phyloP scores from a whole-genome alignment of 768 basidiomycete species.

The Mycena venus region DNA sequence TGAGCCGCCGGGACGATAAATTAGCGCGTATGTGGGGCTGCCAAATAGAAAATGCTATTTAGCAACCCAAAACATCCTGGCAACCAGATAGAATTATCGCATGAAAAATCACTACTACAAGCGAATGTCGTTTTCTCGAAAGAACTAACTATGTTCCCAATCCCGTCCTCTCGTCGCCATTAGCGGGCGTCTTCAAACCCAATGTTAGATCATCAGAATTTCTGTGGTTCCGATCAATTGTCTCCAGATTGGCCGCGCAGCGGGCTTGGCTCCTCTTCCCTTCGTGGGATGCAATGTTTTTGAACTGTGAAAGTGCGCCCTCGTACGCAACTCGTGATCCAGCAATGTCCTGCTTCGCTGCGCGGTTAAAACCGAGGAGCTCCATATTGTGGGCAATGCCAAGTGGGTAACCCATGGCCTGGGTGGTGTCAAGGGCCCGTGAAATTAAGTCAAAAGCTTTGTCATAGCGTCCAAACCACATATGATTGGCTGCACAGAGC shows the following conservation, averaged over 20 bases:
- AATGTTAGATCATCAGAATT: neutral
- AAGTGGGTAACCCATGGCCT: neutral
- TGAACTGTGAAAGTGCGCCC: slow-evolving; percentile 17
- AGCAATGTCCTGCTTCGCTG: slow-evolving; percentile 5
- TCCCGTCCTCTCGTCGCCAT: neutral
- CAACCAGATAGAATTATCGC: too few species aligned
- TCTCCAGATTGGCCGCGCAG: neutral
- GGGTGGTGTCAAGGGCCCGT: neutral
- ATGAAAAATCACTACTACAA: neutral
- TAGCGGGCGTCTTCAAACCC: neutral
- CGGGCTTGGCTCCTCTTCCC: neutral
- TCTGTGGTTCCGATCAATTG: neutral
- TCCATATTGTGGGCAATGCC: slow-evolving; percentile 25
- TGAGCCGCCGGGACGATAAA: too few species aligned
- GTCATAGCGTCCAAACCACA: neutral
- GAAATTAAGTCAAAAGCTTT: neutral
- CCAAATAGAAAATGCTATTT: too few species aligned
- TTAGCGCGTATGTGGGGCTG: too few species aligned
- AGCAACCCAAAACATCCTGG: too few species aligned
- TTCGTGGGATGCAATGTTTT: neutral
- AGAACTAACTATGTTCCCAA: neutral
- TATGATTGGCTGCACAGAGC: neutral
- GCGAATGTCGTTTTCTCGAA: neutral
- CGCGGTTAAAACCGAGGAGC: slow-evolving; percentile 17
- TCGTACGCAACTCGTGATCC: slow-evolving; percentile 11